Evolutionary conservation across 2,329 filamentous ascomycete genomes (phyloP).

Genomic region (Monilinia aucupariae): DNA sequence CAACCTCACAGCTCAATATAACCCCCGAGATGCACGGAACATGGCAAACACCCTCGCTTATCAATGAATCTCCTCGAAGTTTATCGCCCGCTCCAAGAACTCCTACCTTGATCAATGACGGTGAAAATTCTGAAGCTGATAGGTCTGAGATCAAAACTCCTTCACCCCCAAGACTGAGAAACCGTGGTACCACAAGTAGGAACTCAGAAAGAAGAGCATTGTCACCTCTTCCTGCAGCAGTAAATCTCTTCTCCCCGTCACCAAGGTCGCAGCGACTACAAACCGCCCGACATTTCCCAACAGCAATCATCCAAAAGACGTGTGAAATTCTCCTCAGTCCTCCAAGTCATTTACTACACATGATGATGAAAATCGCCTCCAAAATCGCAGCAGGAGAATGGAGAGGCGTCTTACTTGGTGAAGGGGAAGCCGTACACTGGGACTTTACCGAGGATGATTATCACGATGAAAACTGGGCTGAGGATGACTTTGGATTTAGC

Average conservation of each 20-base stretch:
- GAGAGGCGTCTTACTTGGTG: slow-evolving; percentile 54
- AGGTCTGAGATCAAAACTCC: slow-evolving; percentile 37
- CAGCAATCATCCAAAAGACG: slow-evolving; percentile 69
- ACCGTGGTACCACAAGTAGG: slow-evolving; percentile 49
- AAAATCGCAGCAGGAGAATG: slow-evolving; percentile 62
- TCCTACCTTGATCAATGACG: slow-evolving; percentile 41
- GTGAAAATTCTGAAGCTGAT: slow-evolving; percentile 39
- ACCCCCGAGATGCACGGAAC: slow-evolving; percentile 25
- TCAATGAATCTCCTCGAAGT: slow-evolving; percentile 20
- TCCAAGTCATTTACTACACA: slow-evolving; percentile 68
- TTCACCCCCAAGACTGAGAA: slow-evolving; percentile 36
- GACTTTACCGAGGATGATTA: slow-evolving; percentile 43
- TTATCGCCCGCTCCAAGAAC: slow-evolving; percentile 36
- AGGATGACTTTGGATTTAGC: slow-evolving; percentile 52
- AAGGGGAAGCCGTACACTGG: slow-evolving; percentile 53
- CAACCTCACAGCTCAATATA: slow-evolving; percentile 36
- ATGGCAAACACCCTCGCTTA: slow-evolving; percentile 23
- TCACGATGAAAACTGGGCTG: slow-evolving; percentile 50
- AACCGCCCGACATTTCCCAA: slow-evolving; percentile 48
- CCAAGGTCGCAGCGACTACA: slow-evolving; percentile 40
- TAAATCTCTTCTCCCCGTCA: slow-evolving; percentile 56
- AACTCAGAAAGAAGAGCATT: slow-evolving; percentile 52
- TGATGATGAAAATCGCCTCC: slow-evolving; percentile 78
- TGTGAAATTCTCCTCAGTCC: slow-evolving; percentile 71
- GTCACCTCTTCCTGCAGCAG: slow-evolving; percentile 62